Conservation (phyloP, 1,139 yeast genomes). For the Blastobotrys apis region DNA sequence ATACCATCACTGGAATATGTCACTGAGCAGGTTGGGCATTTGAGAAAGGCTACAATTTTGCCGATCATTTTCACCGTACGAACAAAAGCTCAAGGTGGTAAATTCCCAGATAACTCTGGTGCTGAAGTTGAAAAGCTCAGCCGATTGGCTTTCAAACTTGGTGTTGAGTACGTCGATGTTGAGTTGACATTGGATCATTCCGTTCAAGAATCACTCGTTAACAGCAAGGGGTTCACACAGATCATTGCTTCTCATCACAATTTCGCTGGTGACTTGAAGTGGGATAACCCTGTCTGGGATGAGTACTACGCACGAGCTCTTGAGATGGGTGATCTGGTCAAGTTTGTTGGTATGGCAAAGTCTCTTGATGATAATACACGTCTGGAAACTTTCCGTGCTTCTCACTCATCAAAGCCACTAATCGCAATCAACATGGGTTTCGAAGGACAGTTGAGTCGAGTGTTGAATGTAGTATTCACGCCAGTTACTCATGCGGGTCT, state of each 20-base stretch:
- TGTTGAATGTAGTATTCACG: slow-evolving; percentile 68
- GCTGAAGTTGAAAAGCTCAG: slow-evolving; percentile 50
- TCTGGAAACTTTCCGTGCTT: slow-evolving; percentile 63
- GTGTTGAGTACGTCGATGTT: slow-evolving; percentile 48
- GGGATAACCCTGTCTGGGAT: slow-evolving; percentile 74
- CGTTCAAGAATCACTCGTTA: slow-evolving; percentile 41
- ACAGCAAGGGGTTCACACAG: slow-evolving; percentile 56
- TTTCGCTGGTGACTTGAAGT: slow-evolving; percentile 54
- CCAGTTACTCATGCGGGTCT: slow-evolving; percentile 73
- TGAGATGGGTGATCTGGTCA: slow-evolving; percentile 65
- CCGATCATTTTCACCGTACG: slow-evolving; percentile 83
- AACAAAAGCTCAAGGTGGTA: slow-evolving; percentile 78
- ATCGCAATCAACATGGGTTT: slow-evolving; percentile 82
- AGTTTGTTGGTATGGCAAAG: slow-evolving; percentile 77
- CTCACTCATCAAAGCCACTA: slow-evolving; percentile 50
- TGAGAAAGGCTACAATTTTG: slow-evolving; percentile 59
- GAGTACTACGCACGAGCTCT: slow-evolving; percentile 64
- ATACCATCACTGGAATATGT: slow-evolving; percentile 48
- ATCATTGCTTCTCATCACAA: slow-evolving; percentile 84
- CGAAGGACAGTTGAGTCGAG: slow-evolving; percentile 72
- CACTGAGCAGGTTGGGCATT: slow-evolving; percentile 65
- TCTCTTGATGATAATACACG: slow-evolving; percentile 61
- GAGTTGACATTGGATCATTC: slow-evolving; percentile 47
- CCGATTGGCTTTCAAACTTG: slow-evolving; percentile 61
- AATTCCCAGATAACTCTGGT: slow-evolving; percentile 55